Conservation (phyloP, 192 early-diverging fungal species). For the Funneliformis geosporum region DNA sequence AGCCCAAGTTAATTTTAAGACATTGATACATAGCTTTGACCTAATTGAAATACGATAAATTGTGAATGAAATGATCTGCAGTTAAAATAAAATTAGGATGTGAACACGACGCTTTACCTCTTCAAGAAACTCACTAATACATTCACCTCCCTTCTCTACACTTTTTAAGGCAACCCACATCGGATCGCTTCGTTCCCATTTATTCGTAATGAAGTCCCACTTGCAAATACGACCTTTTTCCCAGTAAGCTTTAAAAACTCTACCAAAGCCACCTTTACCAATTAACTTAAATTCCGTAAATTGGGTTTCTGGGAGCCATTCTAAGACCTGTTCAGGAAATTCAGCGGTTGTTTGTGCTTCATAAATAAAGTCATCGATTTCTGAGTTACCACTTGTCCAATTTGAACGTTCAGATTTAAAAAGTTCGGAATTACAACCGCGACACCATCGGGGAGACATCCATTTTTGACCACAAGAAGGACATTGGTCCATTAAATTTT, state of each 20-base stretch:
- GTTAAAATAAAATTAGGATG: neutral
- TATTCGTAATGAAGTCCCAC: constrained; percentile 4
- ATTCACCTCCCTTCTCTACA: constrained; percentile 37
- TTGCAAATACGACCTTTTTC: neutral
- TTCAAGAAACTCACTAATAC: constrained; percentile 35
- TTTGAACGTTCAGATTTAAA: neutral
- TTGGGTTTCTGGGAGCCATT: constrained; percentile 15
- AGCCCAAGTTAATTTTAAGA: constrained; percentile 1
- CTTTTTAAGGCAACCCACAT: constrained; percentile 32
- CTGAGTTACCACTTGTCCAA: constrained; percentile 27
- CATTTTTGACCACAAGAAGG: neutral
- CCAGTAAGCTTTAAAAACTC: constrained; percentile 7
- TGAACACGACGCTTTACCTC: constrained; percentile 32
- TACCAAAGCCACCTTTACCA: constrained; percentile 21
- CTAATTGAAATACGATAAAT: constrained; percentile 12
- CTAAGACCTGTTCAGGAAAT: neutral
- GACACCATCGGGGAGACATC: constrained; percentile 14
- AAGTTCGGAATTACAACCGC: neutral
- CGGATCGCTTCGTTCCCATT: constrained; percentile 14
- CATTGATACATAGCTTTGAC: constrained; percentile 5
- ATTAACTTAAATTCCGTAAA: constrained; percentile 9
- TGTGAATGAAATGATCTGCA: neutral
- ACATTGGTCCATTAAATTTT: neutral
- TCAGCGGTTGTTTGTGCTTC: constrained; percentile 6
- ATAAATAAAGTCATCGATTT: constrained; percentile 18